Evolutionary conservation across 192 early-diverging fungal species (phyloP).

Genomic region (Piromyces finnis): DNA sequence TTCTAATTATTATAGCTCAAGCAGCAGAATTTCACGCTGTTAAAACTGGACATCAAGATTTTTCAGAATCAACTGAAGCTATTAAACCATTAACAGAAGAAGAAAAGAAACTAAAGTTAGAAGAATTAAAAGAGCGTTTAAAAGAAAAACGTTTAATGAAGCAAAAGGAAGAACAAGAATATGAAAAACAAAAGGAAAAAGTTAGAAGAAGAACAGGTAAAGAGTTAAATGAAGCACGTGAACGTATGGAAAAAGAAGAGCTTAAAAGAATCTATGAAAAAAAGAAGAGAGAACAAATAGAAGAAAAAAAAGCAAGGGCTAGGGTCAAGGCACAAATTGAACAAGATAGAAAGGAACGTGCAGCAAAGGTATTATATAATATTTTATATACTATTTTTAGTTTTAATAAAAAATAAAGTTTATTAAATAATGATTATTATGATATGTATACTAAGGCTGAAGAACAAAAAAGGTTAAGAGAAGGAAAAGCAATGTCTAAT

Average conservation of each 20-base stretch:
- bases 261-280: constrained; percentile 51
- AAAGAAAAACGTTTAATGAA: constrained; percentile 45
- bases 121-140: constrained; percentile 45
- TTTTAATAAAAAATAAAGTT: too few relatives aligned
- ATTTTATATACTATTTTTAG: too few relatives aligned
- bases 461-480: too few relatives aligned
- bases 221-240: constrained; percentile 47
- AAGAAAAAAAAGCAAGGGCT: constrained; percentile 51
- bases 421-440: too few relatives aligned
- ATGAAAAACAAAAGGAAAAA: constrained; percentile 50
- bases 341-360: constrained; percentile 51
- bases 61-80: constrained; percentile 50
- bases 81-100: constrained; percentile 68
- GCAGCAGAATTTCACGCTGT: constrained; percentile 62
- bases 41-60: constrained; percentile 50
- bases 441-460: too few relatives aligned
- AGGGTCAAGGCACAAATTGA: constrained; percentile 65
- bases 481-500: too few relatives aligned
- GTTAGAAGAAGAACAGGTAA: constrained; percentile 54
- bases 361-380: constrained; percentile 26
- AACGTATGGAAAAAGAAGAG: constrained; percentile 47
- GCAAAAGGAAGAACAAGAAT: constrained; percentile 36
- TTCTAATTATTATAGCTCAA: constrained; percentile 17
- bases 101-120: constrained; percentile 53
- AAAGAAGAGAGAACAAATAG: constrained; percentile 60